phyloP scores from a whole-genome alignment of 108 stramenopile species.

The Cyclotella cryptica region DNA sequence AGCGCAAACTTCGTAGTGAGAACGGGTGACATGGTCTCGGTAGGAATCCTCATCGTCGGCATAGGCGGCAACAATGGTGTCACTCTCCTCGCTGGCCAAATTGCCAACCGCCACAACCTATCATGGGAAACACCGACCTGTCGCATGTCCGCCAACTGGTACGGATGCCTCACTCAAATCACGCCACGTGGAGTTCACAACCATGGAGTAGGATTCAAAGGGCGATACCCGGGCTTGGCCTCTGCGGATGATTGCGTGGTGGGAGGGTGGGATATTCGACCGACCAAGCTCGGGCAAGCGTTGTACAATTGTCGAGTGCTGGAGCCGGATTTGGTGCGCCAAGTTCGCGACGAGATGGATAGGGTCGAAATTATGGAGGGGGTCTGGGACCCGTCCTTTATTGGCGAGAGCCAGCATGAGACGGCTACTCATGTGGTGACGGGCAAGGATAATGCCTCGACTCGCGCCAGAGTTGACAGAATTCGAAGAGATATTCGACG shows the following conservation, averaged over 20 bases:
- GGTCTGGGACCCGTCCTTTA: conserved; percentile 80
- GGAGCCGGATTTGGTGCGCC: conserved; percentile 83
- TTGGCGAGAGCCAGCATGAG: conserved; percentile 65
- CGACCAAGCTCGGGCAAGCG: conserved; percentile 75
- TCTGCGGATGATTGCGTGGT: conserved; percentile 52
- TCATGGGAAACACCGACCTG: conserved; percentile 62
- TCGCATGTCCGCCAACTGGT: conserved; percentile 68
- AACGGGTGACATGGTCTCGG: conserved; percentile 9
- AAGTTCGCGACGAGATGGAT: conserved; percentile 77
- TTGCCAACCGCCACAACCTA: conserved; percentile 65
- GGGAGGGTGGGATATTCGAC: conserved; percentile 77
- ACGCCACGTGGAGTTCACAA: conserved; percentile 53
- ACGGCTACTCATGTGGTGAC: conserved; percentile 65
- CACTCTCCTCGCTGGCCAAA: conserved; percentile 76
- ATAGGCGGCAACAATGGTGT: conserved; percentile 88
- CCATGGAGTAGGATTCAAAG: conserved; percentile 59
- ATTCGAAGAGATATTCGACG: conserved; percentile 80
- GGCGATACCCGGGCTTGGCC: conserved; percentile 54
- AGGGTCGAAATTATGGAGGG: conserved; percentile 64
- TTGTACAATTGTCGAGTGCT: conserved; percentile 77
- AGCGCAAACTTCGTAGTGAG: neutral
- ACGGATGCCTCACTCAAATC: conserved; percentile 86
- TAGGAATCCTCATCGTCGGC: conserved; percentile 82
- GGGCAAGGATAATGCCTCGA: conserved; percentile 42
- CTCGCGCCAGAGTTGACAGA: conserved; percentile 60